Base-by-base conservation (phyloP, 805 yeast genomes). In the Candida sithepensis region DNA sequence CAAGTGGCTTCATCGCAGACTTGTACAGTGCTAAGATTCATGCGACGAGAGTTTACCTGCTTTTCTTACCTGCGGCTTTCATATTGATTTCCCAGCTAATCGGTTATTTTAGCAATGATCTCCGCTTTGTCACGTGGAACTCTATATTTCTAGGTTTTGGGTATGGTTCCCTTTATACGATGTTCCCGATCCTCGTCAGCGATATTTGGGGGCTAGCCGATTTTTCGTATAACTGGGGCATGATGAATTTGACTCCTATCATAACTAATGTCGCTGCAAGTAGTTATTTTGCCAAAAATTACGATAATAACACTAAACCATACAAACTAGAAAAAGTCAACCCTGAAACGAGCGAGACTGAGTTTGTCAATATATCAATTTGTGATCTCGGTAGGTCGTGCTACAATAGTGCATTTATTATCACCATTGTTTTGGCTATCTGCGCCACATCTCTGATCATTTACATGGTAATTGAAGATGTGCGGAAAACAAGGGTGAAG, bases 191-290 rank as follows among this genome's bases (percentile, higher is more conserved):
- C n/a, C 78, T 87, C 19, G 75, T 84, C n/a, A 78, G 88, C 16
- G 92, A 87, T 53, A 65, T 75, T 9, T 86, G 85, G 66, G 94
- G 94, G 2, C 77, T 87, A 69, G 70, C 70, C 16, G 72, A 77
- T 44, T 84, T 85, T 56, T 77, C 87, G 7, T 80, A 77, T 53
- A 84, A 84, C 57, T 86, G 90, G 88, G 95, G 95, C 0, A 60
- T 82, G 32, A 74, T 84, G 20, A 81, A 83, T 10, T 58, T 84
- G 44, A 79, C 90, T 0, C 91, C 94, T 1, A 75, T 84, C 14
- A 52, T 82, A 0, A 80, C 86, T 1, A 77, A 84, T 36, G 77
- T 78, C 52, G 66, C 75, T 49, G 73, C 86, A 53, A 84, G 88
- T 39, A 70, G 74, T 45, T 62, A 81, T 37, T 83, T 85, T 64